Evolutionary conservation across 176 grass and related monocot genomes (phyloP).

Genomic region (Saccharum spontaneum): DNA sequence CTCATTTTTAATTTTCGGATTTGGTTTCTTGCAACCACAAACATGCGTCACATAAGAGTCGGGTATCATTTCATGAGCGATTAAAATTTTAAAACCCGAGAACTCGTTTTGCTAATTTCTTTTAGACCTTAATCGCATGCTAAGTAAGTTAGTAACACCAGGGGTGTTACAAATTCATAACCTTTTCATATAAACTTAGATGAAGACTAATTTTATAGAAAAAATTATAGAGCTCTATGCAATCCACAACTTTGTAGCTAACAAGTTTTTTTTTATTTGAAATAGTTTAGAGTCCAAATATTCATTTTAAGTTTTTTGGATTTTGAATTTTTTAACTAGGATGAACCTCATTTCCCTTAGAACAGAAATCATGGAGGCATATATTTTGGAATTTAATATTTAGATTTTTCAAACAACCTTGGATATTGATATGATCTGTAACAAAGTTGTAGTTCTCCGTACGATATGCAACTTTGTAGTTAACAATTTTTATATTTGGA

Average conservation of each 20-base stretch:
- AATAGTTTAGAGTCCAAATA: not conserved
- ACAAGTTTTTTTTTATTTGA: not conserved
- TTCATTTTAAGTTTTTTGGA: not conserved
- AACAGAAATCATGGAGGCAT: not conserved
- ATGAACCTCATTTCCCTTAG: not conserved
- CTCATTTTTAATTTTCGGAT: no score
- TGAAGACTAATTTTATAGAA: not conserved
- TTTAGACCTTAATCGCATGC: no score
- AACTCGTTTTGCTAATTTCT: no score
- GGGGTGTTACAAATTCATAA: no score
- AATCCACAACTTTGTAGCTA: not conserved
- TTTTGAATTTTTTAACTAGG: not conserved
- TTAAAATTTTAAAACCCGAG: no score
- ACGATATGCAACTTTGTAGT: not conserved
- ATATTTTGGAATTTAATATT: not conserved
- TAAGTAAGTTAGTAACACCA: no score
- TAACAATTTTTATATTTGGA: not conserved
- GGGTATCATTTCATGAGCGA: no score
- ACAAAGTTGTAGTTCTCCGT: not conserved
- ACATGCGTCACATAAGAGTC: no score
- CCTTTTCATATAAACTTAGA: not conserved
- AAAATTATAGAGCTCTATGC: no score
- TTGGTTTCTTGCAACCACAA: no score
- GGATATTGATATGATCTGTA: not conserved
- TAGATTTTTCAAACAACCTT: not conserved